Conservation (phyloP, 2,329 filamentous ascomycete species). For the Gnomoniopsis sp. region DNA sequence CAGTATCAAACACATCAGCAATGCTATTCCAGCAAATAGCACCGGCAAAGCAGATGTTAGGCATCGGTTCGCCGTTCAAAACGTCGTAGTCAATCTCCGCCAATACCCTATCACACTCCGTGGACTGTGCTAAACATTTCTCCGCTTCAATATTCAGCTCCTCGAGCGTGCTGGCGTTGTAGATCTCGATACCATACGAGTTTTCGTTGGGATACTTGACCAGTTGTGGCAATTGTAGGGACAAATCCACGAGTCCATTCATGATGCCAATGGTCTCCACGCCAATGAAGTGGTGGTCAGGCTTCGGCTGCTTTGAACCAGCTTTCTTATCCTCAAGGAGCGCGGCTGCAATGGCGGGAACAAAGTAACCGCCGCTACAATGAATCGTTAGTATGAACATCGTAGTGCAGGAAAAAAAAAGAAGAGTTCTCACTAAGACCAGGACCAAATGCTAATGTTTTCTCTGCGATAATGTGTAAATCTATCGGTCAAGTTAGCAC, state of each 20-base stretch:
- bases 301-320: neutral
- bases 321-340: conserved; percentile 7
- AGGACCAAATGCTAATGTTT: neutral
- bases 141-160: neutral
- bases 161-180: neutral
- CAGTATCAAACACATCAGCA: conserved; percentile 10
- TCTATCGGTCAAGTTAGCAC: neutral
- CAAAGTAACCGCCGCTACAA: conserved; percentile 21
- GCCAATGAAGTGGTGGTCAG: conserved; percentile 12
- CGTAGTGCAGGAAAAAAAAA: neutral
- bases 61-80: neutral
- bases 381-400: neutral
- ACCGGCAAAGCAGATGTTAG: neutral
- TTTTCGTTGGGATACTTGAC: conserved; percentile 13
- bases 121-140: conserved; percentile 11
- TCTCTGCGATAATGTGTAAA: neutral
- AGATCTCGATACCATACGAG: conserved; percentile 14
- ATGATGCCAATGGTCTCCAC: conserved; percentile 18
- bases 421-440: conserved; percentile 16
- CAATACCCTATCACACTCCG: conserved; percentile 23
- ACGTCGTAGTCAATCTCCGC: neutral
- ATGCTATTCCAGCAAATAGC: conserved; percentile 3
- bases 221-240: conserved; percentile 1
- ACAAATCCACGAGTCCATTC: conserved; percentile 14
- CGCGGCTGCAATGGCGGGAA: conserved; percentile 17